Conservation (phyloP, 1,284 basidiomycete genomes). For the Trametes polyzona region DNA sequence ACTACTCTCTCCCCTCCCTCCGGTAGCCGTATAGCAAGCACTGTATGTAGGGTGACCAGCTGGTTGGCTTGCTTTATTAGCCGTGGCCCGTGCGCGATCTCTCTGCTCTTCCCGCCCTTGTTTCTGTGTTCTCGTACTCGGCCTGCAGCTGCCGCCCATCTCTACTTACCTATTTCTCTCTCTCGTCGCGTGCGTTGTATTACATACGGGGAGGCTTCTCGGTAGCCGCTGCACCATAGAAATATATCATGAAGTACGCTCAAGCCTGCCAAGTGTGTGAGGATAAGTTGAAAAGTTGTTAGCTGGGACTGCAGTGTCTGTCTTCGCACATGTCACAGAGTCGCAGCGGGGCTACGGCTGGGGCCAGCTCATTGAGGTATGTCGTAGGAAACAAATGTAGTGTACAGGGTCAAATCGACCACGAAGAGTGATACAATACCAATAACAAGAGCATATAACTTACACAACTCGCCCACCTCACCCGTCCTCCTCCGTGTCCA, state of each 20-base stretch:
- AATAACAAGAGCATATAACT: constrained; percentile 10
- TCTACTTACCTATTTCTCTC: too few species aligned
- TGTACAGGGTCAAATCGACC: neutral
- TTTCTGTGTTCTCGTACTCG: constrained; percentile 33
- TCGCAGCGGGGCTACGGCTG: too few species aligned
- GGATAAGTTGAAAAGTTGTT: too few species aligned
- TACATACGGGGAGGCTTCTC: constrained; percentile 45
- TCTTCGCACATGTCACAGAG: too few species aligned
- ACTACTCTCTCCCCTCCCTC: neutral
- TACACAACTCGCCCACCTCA: neutral
- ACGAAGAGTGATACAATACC: constrained; percentile 3
- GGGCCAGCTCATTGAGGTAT: too few species aligned
- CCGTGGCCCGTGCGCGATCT: too few species aligned
- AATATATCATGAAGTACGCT: constrained; percentile 27
- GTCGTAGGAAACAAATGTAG: too few species aligned
- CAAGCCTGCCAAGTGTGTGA: neutral
- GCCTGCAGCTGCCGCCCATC: too few species aligned
- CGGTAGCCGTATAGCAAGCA: constrained; percentile 20
- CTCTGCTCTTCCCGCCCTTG: constrained; percentile 32
- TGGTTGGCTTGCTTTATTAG: constrained; percentile 40
- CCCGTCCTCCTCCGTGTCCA: constrained; percentile 22
- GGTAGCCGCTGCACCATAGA: constrained; percentile 44
- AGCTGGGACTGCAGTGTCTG: too few species aligned
- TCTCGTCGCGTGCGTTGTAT: constrained; percentile 43
- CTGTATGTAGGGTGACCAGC: constrained; percentile 36